These are phyloP conservation scores for Obelidium mucronatum DNA, from an alignment of 192 early-diverging fungal genomes.

Conservation along the genomic window DNA sequence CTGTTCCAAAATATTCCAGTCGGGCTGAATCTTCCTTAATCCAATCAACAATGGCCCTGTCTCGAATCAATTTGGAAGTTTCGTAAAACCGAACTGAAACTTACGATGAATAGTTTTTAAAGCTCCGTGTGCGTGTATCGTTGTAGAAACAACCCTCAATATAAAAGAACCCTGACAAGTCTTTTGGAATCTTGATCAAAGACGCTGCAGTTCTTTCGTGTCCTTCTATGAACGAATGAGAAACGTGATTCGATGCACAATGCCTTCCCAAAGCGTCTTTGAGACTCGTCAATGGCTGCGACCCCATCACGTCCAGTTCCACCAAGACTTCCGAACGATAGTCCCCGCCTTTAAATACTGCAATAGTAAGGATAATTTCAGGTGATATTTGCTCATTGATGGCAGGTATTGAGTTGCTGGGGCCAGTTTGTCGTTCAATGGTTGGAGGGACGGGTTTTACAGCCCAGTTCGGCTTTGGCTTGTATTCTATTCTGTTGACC, in stretches of 20 bases:
- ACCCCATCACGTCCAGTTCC: conserved; percentile 58
- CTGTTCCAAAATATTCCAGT: conserved; percentile 41
- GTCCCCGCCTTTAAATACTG: neutral
- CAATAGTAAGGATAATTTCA: neutral
- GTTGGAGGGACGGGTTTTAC: too few relatives aligned
- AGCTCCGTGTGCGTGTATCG: conserved; percentile 67
- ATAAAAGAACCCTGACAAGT: conserved; percentile 73
- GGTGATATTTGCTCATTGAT: too few relatives aligned
- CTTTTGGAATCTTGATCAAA: conserved; percentile 53
- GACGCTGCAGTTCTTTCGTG: neutral
- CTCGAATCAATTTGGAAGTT: too few relatives aligned
- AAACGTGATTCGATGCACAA: conserved; percentile 65
- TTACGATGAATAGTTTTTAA: conserved; percentile 72
- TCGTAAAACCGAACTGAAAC: neutral
- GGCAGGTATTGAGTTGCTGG: too few relatives aligned
- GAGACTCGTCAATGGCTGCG: conserved; percentile 69
- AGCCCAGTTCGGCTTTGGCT: too few relatives aligned
- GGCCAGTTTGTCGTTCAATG: too few relatives aligned
- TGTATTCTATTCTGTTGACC: too few relatives aligned
- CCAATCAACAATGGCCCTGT: conserved; percentile 76
- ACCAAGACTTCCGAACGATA: neutral
- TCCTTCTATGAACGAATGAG: neutral
- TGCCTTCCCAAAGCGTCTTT: conserved; percentile 76
- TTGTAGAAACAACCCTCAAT: conserved; percentile 81
- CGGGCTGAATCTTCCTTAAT: conserved; percentile 58